phyloP scores from a whole-genome alignment of 441 rosid species.

The Lepidium campestre region DNA sequence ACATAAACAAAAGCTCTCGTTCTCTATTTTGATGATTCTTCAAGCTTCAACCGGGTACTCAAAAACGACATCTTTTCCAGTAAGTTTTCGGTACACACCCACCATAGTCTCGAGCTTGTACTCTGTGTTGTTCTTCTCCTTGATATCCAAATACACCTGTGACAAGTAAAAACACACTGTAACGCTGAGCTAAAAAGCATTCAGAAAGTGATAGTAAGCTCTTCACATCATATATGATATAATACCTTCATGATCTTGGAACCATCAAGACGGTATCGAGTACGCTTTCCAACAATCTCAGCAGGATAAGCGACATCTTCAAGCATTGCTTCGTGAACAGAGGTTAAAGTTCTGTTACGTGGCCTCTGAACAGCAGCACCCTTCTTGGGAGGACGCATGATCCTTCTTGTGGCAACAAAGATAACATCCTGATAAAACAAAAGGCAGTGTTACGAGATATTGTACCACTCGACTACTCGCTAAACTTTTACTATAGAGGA shows the following conservation, averaged over 20 bases:
- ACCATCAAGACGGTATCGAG: slow-evolving; percentile 73
- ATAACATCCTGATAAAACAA: slow-evolving; percentile 52
- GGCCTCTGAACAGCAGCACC: slow-evolving; percentile 89
- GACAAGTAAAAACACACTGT: background rate
- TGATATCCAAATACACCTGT: slow-evolving; percentile 74
- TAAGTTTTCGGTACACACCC: slow-evolving; percentile 75
- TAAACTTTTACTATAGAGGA: background rate
- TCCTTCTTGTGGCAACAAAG: slow-evolving; percentile 67
- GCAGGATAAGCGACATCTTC: slow-evolving; percentile 82
- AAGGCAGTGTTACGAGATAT: background rate
- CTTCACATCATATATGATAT: background rate
- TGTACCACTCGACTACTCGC: background rate
- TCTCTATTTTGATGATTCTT: slow-evolving; percentile 23
- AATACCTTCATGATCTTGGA: slow-evolving; percentile 71
- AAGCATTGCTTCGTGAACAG: slow-evolving; percentile 80
- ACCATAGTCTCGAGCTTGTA: slow-evolving; percentile 63
- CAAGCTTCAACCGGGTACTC: slow-evolving; percentile 62
- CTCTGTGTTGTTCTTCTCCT: slow-evolving; percentile 58
- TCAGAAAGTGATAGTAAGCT: background rate
- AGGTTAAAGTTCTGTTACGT: slow-evolving; percentile 71
- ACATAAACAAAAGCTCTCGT: slow-evolving; percentile 16
- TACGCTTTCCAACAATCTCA: slow-evolving; percentile 83
- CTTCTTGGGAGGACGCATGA: slow-evolving; percentile 79
- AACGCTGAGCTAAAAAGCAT: background rate
- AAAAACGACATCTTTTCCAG: slow-evolving; percentile 73